Evolutionary conservation across 2,329 filamentous ascomycete genomes (phyloP), one percentile per base, ranked within the genome.

Genomic region (Exophiala phaeomuriformis): DNA sequence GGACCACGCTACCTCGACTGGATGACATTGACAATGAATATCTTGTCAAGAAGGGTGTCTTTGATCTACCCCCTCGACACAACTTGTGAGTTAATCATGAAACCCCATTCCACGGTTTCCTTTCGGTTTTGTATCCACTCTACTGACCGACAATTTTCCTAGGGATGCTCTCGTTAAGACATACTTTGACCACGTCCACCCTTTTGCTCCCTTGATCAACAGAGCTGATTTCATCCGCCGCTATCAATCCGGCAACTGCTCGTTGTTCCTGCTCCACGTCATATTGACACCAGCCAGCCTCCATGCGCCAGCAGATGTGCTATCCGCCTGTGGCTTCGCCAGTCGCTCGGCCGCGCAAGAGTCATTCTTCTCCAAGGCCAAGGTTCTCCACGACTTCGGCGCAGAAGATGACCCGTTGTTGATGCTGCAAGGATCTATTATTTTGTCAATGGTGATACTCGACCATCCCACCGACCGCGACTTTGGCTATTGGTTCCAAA

Each of bases 21-120:
- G 60, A 61, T 49, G 60, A 61, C 50, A 47, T 56, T 58, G 60
- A 62, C 54, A 59, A 58, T 60, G 60, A 60, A 54, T 61, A 61
- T 58, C 60, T 62, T 57, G 42, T 54, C 51, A 61, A 56, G 58
- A 62, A 62, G 59, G 60, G 60, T 58, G 60, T 61, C 55, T 62
- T 61, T 56, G 59, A 61, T 60, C 52, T 62, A 52, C 60, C 60
- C 49, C 56, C 51, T 58, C 53, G 56, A 27, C 47, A 33, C 27
- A 30, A 61, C 49, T 58, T 61, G 60, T 62, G 41, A 59, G 56
- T 57, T 10, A 50, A 57, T 52, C 49, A 32, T 61, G 27, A 50
- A 57, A 50, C 52, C 41, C 60, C 44, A 27, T 47, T 58, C 32
- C 19, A 40, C 49, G 12, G 46, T 44, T 40, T 33, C 36, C 33